Evolutionary conservation across 2,329 filamentous ascomycete species (phyloP).

Genomic region (Parastagonospora avenae): DNA sequence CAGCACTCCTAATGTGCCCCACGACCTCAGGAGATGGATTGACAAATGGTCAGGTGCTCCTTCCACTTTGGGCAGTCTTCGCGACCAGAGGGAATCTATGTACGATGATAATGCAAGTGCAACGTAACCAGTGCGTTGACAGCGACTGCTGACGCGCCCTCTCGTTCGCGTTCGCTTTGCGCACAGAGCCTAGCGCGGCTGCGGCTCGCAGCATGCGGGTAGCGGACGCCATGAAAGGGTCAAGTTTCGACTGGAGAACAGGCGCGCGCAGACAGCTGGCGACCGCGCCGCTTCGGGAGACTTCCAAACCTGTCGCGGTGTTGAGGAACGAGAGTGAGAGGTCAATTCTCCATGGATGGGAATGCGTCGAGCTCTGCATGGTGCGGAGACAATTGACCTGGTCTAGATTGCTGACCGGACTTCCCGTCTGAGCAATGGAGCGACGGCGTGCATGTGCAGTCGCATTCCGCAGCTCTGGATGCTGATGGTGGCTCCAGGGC

Average conservation of each 20-base stretch:
- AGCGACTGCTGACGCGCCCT: neutral
- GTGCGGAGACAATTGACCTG: neutral
- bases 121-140: neutral
- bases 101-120: neutral
- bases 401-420: conserved; percentile 7
- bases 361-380: conserved; percentile 2
- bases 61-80: conserved; percentile 1
- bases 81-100: conserved; percentile 1
- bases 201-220: conserved; percentile 15
- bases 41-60: conserved; percentile 1
- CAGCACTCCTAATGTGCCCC: neutral
- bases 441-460: conserved; percentile 2
- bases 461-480: neutral
- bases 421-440: conserved; percentile 4
- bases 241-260: conserved; percentile 16
- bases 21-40: neutral
- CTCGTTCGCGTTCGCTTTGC: conserved; percentile 4
- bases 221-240: conserved; percentile 10
- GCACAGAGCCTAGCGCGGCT: conserved; percentile 13
- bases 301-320: neutral
- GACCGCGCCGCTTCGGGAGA: conserved; percentile 3
- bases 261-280: conserved; percentile 15
- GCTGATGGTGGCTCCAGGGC: neutral
- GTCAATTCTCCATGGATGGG: conserved; percentile 1
- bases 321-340: neutral